These are phyloP conservation scores for Aspergillus ellipticus DNA, from an alignment of 495 filamentous ascomycete species.

Conservation along the genomic window DNA sequence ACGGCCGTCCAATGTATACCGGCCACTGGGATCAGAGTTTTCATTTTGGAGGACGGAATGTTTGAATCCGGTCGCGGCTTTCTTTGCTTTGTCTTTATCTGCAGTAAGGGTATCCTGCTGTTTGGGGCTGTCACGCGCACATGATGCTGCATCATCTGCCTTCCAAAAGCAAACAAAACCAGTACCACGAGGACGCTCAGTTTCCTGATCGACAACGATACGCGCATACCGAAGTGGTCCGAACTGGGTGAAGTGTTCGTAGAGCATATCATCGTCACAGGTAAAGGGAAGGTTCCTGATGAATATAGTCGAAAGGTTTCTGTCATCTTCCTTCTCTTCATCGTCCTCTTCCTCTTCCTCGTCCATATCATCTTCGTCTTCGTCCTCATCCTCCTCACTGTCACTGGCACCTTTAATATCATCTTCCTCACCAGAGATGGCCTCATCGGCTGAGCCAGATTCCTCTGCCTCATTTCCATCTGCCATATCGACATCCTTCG, in stretches of 20 bases:
- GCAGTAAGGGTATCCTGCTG: conserved; percentile 33
- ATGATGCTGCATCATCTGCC: conserved; percentile 63
- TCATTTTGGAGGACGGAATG: conserved; percentile 84
- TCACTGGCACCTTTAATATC: conserved; percentile 23
- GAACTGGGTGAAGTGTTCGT: conserved; percentile 79
- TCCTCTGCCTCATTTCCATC: conserved; percentile 29
- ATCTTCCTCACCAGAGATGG: conserved; percentile 22
- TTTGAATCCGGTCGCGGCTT: conserved; percentile 43
- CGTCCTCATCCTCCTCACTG: conserved; percentile 23
- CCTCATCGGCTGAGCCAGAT: conserved; percentile 15
- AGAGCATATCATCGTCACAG: conserved; percentile 70
- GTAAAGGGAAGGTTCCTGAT: conserved; percentile 93
- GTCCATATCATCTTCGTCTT: conserved; percentile 25
- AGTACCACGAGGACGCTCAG: conserved; percentile 82
- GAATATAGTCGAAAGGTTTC: conserved; percentile 77
- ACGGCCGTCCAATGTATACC: conserved; percentile 86
- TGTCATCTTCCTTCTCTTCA: conserved; percentile 44
- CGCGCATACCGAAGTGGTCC: conserved; percentile 82
- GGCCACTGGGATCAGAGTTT: conserved; percentile 66
- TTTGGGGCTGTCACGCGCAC: conserved; percentile 69
- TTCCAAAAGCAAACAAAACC: conserved; percentile 94
- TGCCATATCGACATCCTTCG: conserved; percentile 34
- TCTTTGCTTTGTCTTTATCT: conserved; percentile 39
- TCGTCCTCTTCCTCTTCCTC: conserved; percentile 47
- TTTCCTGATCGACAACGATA: conserved; percentile 79